phyloP scores from a whole-genome alignment of 2,329 filamentous ascomycete species.

The Botrytis elliptica region DNA sequence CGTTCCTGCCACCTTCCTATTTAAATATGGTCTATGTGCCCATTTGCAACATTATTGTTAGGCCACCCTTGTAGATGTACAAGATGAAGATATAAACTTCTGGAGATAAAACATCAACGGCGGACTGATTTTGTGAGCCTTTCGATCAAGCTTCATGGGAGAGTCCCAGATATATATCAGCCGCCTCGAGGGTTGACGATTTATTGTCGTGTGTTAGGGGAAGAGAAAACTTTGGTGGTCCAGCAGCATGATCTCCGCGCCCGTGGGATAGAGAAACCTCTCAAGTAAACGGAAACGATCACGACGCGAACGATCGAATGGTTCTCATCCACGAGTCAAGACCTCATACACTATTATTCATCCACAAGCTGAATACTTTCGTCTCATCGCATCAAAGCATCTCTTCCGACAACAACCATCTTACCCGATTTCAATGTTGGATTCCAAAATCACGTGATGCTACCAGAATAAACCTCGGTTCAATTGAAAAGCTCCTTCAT shows the following conservation, averaged over 20 bases:
- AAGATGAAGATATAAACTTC: conserved; percentile 8
- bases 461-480: neutral
- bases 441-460: neutral
- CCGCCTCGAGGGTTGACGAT: neutral
- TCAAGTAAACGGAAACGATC: neutral
- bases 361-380: neutral
- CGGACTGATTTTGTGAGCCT: neutral
- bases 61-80: neutral
- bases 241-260: neutral
- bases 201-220: neutral
- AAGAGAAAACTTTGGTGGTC: neutral
- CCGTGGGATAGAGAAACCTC: neutral
- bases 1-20: neutral
- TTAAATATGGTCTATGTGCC: neutral
- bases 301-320: neutral
- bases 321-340: neutral
- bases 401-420: neutral
- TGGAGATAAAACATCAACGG: neutral
- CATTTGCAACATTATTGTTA: neutral
- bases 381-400: neutral
- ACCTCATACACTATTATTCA: neutral
- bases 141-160: neutral
- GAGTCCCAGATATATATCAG: neutral
- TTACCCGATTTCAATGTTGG: neutral
- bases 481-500: conserved; percentile 12